Evolutionary conservation across 345 rosid genomes (phyloP), one percentile per base, ranked within the genome.

Genomic region (Leavenworthia alabamica): DNA sequence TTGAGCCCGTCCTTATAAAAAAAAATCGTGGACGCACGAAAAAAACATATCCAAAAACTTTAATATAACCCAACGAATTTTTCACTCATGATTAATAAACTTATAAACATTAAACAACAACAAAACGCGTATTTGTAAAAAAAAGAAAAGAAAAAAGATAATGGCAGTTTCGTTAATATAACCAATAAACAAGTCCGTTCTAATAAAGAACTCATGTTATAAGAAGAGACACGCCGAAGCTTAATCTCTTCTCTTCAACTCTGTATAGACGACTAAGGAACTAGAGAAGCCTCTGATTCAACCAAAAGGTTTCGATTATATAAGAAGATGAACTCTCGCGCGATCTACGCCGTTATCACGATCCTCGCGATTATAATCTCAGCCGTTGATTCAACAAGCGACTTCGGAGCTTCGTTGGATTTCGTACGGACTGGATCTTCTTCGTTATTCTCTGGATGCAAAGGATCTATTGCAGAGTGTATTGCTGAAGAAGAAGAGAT

Each of bases 401-500:
- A 70, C 57, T 71, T 64, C 68, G 79, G 67, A 32, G 75, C 43
- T 20, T 52, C 67, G 36, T 65, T 81, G 20, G 82, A 81, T 41
- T 81, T 88, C 83, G 46, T 82, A 16, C 67, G 86, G n/a, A 22
- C 56, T 14, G 66, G 80, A 65, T 79, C 86, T 8, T 70, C 73
- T 7, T 70, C 70, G 31, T 59, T 66, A 2, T 60, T 66, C 58
- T 67, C 76, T 0, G 62, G 78, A 70, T 85, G 89, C 78, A 69
- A 62, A 62, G 93, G 85, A 16, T 73, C 83, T 43, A 74, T 80
- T 14, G 75, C 80, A 0, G 93, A 79, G 47, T 81, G 93, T 72
- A 70, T 84, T 41, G 81, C 64, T 0, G 90, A 56, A 1, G 96
- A 59, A 5, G 96, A 82, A 51, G 99, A 93, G 76, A 80, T 84